Conservation (phyloP, 352 stramenopile genomes). For the Vaucheria bursata region DNA sequence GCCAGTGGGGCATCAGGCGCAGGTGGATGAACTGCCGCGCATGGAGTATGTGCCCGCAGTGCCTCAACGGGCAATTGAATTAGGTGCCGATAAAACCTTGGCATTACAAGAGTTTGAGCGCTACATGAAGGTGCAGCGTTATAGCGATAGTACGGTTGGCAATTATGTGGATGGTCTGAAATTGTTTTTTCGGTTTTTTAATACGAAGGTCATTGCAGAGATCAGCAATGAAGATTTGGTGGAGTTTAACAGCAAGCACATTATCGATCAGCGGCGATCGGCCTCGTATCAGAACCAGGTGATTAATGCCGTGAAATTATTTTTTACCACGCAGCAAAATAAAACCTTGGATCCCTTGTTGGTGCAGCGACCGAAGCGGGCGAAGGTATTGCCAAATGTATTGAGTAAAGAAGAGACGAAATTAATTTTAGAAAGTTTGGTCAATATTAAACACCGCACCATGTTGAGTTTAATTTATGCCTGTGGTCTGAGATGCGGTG, state of each 20-base stretch:
- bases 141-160: neutral
- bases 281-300: slow-evolving; percentile 1
- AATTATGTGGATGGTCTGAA: neutral
- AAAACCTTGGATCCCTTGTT: neutral
- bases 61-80: too few species aligned
- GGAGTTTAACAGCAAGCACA: neutral
- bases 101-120: neutral
- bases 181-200: neutral
- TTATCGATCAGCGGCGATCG: neutral
- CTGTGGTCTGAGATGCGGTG: neutral
- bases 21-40: too few species aligned
- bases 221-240: neutral
- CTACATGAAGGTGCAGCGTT: neutral
- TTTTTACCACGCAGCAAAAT: neutral
- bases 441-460: neutral
- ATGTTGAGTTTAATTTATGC: neutral
- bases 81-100: too few species aligned
- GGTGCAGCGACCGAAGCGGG: neutral
- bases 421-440: neutral
- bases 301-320: neutral
- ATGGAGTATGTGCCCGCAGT: too few species aligned
- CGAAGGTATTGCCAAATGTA: neutral
- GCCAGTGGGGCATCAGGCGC: too few species aligned
- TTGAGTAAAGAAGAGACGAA: neutral
- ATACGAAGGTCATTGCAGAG: neutral